phyloP scores from a whole-genome alignment of 2,329 filamentous ascomycete genomes.

The Colletotrichum navitas region DNA sequence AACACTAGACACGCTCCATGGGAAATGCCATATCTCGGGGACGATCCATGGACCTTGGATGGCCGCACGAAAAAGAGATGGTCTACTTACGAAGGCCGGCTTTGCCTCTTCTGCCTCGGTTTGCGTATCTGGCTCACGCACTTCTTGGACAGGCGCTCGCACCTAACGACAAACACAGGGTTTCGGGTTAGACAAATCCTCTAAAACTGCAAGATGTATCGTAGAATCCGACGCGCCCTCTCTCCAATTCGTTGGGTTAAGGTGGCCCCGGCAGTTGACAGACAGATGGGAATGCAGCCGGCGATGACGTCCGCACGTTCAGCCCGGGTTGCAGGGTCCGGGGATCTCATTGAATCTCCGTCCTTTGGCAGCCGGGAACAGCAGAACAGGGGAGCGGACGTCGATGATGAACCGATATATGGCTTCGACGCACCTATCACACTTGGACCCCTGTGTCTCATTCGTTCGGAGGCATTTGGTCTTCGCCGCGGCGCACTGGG shows the following conservation, averaged over 20 bases:
- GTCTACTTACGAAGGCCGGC: conserved; percentile 62
- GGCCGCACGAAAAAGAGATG: too few relatives aligned
- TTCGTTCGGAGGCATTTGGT: conserved; percentile 63
- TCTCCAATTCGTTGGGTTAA: background rate
- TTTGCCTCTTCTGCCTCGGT: conserved; percentile 65
- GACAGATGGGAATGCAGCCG: too few relatives aligned
- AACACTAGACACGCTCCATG: background rate
- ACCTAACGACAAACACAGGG: conserved; percentile 50
- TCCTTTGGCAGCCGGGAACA: too few relatives aligned
- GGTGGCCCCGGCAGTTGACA: too few relatives aligned
- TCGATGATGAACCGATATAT: background rate
- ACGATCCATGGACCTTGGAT: background rate
- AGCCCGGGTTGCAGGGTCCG: too few relatives aligned
- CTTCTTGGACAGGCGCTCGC: conserved; percentile 61
- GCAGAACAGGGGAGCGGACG: too few relatives aligned
- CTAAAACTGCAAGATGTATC: background rate
- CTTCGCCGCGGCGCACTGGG: conserved; percentile 62
- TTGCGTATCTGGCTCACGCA: conserved; percentile 62
- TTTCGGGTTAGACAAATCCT: background rate
- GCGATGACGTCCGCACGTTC: too few relatives aligned
- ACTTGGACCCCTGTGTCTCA: conserved; percentile 54
- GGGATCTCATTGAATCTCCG: too few relatives aligned
- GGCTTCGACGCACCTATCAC: conserved; percentile 54
- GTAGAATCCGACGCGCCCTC: background rate
- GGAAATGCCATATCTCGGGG: background rate